Conservation (phyloP, 148 eudicot genomes). For the Heliosperma pusillum region DNA sequence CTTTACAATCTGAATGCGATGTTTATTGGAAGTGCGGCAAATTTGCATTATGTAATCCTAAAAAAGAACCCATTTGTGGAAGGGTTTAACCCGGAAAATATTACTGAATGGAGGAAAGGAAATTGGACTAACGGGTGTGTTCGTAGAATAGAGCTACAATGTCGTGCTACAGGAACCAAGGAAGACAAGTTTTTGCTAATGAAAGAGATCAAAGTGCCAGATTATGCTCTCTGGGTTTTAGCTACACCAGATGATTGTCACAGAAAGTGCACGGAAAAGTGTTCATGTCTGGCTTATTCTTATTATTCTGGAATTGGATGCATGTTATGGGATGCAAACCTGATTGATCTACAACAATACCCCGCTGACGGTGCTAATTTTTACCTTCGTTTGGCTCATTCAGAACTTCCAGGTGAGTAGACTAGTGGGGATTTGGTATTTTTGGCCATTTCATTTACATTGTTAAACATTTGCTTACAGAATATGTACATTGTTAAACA, state of each 20-base stretch:
- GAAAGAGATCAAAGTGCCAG: slow-evolving; percentile 37
- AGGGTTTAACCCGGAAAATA: slow-evolving; percentile 37
- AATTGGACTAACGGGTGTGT: slow-evolving; percentile 52
- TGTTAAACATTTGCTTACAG: not conserved
- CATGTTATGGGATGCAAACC: slow-evolving; percentile 38
- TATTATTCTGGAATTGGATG: slow-evolving; percentile 36
- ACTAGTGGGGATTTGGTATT: not conserved
- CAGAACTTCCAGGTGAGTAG: slow-evolving; percentile 30
- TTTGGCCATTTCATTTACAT: not conserved
- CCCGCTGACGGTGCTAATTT: slow-evolving; percentile 31
- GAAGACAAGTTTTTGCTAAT: slow-evolving; percentile 42
- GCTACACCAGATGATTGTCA: slow-evolving; percentile 25
- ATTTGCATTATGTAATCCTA: slow-evolving; percentile 29
- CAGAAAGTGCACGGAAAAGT: slow-evolving; percentile 29
- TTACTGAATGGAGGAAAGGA: slow-evolving; percentile 38
- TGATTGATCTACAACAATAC: slow-evolving; percentile 38
- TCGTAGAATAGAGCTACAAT: slow-evolving; percentile 33
- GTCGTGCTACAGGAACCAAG: slow-evolving; percentile 19
- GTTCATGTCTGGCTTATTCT: slow-evolving; percentile 45
- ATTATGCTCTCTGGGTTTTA: slow-evolving; percentile 3
- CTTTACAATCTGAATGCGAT: slow-evolving; percentile 33
- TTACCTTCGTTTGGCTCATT: slow-evolving; percentile 36
- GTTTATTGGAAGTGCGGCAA: slow-evolving; percentile 42
- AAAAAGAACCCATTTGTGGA: slow-evolving; percentile 28
- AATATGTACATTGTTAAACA: not conserved